Conservation (phyloP, 1,139 yeast species). For the Hyphopichia khmerensis region DNA sequence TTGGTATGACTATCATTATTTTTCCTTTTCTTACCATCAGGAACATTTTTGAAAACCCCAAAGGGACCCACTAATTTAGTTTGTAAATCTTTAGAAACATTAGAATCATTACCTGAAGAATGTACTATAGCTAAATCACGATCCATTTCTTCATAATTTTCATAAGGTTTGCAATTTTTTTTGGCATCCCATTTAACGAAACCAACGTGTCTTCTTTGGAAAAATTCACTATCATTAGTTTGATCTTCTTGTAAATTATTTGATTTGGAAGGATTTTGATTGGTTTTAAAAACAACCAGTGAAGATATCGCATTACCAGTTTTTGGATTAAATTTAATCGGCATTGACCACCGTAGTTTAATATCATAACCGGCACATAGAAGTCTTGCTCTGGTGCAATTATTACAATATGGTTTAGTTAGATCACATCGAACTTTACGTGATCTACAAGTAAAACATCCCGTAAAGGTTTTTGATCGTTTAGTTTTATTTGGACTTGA, state of each 20-base stretch:
- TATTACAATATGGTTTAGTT: conserved; percentile 40
- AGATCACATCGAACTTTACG: conserved; percentile 52
- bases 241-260: conserved; percentile 14
- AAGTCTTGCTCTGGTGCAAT: conserved; percentile 48
- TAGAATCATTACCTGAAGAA: conserved; percentile 42
- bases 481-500: conserved; percentile 9
- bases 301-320: conserved; percentile 25
- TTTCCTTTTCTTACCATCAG: background rate
- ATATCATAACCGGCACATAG: conserved; percentile 82
- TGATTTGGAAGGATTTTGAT: conserved; percentile 7
- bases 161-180: conserved; percentile 47
- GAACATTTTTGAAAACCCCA: conserved; percentile 58
- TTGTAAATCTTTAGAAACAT: conserved; percentile 35
- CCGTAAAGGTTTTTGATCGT: conserved; percentile 45
- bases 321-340: conserved; percentile 44
- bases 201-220: conserved; percentile 72
- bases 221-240: conserved; percentile 41
- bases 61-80: conserved; percentile 76
- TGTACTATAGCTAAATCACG: conserved; percentile 63
- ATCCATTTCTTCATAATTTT: conserved; percentile 81
- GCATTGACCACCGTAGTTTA: conserved; percentile 73
- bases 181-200: conserved; percentile 63
- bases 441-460: conserved; percentile 53
- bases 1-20: background rate
- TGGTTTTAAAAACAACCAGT: conserved; percentile 24